These are phyloP conservation scores for Coelastrella sp. DNA, from an alignment of 139 green algal species.

Conservation along the genomic window DNA sequence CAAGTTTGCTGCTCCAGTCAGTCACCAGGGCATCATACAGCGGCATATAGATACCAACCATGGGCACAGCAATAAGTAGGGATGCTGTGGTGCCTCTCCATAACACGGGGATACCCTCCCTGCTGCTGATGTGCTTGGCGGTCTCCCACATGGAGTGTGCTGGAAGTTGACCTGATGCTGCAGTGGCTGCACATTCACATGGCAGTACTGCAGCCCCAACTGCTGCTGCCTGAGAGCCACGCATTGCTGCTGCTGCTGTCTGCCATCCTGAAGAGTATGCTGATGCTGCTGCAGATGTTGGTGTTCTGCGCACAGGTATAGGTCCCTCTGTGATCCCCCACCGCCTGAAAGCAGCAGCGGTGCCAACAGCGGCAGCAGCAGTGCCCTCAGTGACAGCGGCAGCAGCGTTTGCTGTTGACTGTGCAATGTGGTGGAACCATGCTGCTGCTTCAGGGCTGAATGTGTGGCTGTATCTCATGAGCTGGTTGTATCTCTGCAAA, in stretches of 20 bases:
- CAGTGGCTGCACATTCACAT: slow-evolving; percentile 5
- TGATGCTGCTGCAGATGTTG: too few relatives aligned
- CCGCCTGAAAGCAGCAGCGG: slow-evolving; percentile 29
- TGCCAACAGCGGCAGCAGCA: slow-evolving; percentile 30
- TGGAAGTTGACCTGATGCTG: neutral
- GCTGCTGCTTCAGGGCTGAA: slow-evolving; percentile 18
- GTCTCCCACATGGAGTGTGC: slow-evolving; percentile 43
- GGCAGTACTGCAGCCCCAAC: neutral
- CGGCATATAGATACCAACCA: slow-evolving; percentile 96
- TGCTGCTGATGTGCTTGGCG: slow-evolving; percentile 6
- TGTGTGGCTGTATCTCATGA: neutral
- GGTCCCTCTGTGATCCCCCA: slow-evolving; percentile 37
- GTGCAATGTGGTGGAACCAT: slow-evolving; percentile 8
- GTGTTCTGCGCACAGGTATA: slow-evolving; percentile 8
- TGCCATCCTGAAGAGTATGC: neutral
- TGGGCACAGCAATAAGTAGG: slow-evolving; percentile 84
- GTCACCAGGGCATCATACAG: slow-evolving; percentile 89
- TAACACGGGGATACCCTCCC: slow-evolving; percentile 77
- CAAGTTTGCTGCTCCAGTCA: slow-evolving; percentile 14
- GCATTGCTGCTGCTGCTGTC: neutral
- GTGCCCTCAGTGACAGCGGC: slow-evolving; percentile 2
- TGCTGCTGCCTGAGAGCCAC: neutral
- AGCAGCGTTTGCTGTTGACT: neutral
- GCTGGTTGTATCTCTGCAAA: neutral
- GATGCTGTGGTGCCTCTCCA: slow-evolving; percentile 83